Evolutionary conservation across 257 asterid species (phyloP).

Genomic region (Euphrasia confusa): DNA sequence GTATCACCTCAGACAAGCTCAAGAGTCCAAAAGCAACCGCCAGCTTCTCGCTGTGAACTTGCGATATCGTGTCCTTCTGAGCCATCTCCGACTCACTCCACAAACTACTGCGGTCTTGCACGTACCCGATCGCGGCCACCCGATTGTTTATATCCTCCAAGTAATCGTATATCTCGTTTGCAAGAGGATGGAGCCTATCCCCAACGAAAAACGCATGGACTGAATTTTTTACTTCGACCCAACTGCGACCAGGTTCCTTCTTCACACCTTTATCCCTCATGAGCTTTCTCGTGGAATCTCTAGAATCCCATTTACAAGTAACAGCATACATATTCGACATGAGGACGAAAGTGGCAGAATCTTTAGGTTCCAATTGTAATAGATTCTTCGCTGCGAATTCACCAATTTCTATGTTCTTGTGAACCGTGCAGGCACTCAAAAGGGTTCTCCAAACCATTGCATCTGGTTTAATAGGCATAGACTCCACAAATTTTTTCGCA

Average conservation of each 20-base stretch:
- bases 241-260: conserved; percentile 92
- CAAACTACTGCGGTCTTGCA: conserved; percentile 53
- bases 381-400: conserved; percentile 71
- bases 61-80: conserved; percentile 57
- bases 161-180: conserved; percentile 47
- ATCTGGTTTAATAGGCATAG: conserved; percentile 76
- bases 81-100: conserved; percentile 67
- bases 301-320: conserved; percentile 60
- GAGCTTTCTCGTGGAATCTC: conserved; percentile 59
- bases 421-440: conserved; percentile 77
- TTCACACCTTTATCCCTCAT: conserved; percentile 77
- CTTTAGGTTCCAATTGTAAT: conserved; percentile 62
- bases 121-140: conserved; percentile 52
- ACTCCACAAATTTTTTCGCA: conserved; percentile 61
- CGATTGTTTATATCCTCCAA: conserved; percentile 50
- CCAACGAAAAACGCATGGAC: conserved; percentile 78
- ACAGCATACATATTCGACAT: conserved; percentile 79
- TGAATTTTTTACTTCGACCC: conserved; percentile 66
- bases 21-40: conserved; percentile 78
- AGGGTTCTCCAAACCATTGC: conserved; percentile 96
- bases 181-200: conserved; percentile 67
- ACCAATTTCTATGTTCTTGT: conserved; percentile 66
- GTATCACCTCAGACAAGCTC: conserved; percentile 43
- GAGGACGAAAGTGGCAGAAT: conserved; percentile 77
- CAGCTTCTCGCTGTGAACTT: conserved; percentile 74